phyloP scores from a whole-genome alignment of 352 stramenopile species.

The Pythium coloratum region DNA sequence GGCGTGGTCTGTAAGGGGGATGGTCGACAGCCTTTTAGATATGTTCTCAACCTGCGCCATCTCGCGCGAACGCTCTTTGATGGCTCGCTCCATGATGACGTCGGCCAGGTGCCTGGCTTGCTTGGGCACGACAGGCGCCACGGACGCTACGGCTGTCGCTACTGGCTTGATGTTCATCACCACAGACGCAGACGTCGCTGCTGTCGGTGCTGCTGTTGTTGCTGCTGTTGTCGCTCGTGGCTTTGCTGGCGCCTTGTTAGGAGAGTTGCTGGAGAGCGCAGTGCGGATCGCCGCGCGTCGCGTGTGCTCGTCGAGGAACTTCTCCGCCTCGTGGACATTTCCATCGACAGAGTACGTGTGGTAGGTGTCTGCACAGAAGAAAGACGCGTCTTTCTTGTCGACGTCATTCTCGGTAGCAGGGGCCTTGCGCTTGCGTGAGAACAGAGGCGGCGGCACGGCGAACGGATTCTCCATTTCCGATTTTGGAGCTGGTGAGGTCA shows the following conservation, averaged over 20 bases:
- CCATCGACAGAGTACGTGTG: slow-evolving; percentile 23
- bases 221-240: background rate
- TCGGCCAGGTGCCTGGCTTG: slow-evolving; percentile 35
- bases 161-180: slow-evolving; percentile 17
- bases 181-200: background rate
- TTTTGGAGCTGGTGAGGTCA: background rate
- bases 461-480: slow-evolving; percentile 40
- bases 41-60: slow-evolving; percentile 32
- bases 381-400: slow-evolving; percentile 12
- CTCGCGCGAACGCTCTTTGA: slow-evolving; percentile 17
- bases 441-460: slow-evolving; percentile 44
- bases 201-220: background rate
- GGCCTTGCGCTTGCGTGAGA: slow-evolving; percentile 44
- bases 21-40: slow-evolving; percentile 41
- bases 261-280: background rate
- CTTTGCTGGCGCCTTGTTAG: background rate
- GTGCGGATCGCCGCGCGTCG: slow-evolving; percentile 9
- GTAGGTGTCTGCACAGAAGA: slow-evolving; percentile 47
- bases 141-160: background rate
- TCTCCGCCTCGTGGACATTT: slow-evolving; percentile 14
- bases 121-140: background rate
- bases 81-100: slow-evolving; percentile 35
- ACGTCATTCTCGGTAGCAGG: background rate
- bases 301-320: slow-evolving; percentile 17
- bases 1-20: slow-evolving; percentile 53